phyloP scores from a whole-genome alignment of 2,329 filamentous ascomycete species.

The Alternaria atra region DNA sequence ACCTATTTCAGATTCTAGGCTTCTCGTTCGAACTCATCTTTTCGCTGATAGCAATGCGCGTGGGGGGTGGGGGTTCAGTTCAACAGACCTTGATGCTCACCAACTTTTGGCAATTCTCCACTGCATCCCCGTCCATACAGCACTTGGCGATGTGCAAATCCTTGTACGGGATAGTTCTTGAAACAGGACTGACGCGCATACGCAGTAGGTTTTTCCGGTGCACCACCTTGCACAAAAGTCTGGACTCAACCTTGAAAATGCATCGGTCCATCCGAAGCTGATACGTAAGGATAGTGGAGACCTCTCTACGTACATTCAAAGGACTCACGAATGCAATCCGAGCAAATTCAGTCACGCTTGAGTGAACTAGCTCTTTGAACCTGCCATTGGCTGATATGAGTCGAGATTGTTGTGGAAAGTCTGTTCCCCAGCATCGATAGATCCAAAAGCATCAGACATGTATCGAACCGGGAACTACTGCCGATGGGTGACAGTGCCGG shows the following conservation, averaged over 20 bases:
- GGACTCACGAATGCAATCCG: background rate
- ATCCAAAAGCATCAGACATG: background rate
- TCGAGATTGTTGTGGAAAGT: background rate
- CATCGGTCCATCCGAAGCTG: background rate
- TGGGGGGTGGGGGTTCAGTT: background rate
- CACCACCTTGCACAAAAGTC: background rate
- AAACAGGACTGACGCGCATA: background rate
- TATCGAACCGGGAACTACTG: constrained; percentile 1
- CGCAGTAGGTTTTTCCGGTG: background rate
- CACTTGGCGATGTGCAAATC: background rate
- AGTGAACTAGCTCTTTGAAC: background rate
- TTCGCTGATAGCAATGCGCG: background rate
- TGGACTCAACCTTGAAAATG: background rate
- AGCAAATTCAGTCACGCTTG: too few relatives aligned
- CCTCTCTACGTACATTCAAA: background rate
- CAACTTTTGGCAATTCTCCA: background rate
- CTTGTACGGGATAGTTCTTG: background rate
- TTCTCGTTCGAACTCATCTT: background rate
- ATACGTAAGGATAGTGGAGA: background rate
- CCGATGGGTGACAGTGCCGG: background rate
- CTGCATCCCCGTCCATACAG: background rate
- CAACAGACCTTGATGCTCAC: background rate
- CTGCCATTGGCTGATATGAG: background rate
- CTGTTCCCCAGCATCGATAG: background rate
- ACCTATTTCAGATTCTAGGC: background rate